Percentiles rank a stretch among this genome's conserved stretches.
phyloP scores from a whole-genome alignment of 1,139 yeast species.

The Yamadazyma oceani region DNA sequence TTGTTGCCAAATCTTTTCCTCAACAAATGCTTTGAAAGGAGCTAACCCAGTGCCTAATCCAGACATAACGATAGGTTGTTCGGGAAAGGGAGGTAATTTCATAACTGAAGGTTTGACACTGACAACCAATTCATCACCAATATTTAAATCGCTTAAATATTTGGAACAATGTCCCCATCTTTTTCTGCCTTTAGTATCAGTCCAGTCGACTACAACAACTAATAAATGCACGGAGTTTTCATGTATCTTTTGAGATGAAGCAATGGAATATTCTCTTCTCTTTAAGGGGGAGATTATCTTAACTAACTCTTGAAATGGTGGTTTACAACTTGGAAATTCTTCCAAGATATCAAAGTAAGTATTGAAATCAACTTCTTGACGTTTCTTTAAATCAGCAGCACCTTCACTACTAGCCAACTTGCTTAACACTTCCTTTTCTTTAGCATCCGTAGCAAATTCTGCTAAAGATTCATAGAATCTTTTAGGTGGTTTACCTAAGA shows the following conservation, averaged over 20 bases:
- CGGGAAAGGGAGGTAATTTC: constrained; percentile 87
- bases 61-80: constrained; percentile 93
- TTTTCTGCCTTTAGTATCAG: constrained; percentile 79
- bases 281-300: constrained; percentile 80
- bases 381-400: constrained; percentile 79
- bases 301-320: constrained; percentile 69
- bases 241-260: constrained; percentile 91
- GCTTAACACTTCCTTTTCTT: constrained; percentile 62
- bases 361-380: constrained; percentile 80
- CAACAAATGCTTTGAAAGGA: constrained; percentile 96
- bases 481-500: constrained; percentile 95
- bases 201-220: constrained; percentile 97
- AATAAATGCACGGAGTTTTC: constrained; percentile 88
- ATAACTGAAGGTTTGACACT: constrained; percentile 96
- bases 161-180: constrained; percentile 96
- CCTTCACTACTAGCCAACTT: constrained; percentile 76
- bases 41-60: constrained; percentile 99
- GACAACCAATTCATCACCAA: constrained; percentile 88
- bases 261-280: constrained; percentile 98
- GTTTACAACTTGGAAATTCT: constrained; percentile 82
- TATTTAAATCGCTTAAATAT: constrained; percentile 71
- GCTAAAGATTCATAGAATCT: constrained; percentile 86
- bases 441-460: constrained; percentile 66
- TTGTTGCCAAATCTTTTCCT: constrained; percentile 93
- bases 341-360: constrained; percentile 81